A percentile compares a stretch with the other conserved stretches of the same genome.
These are phyloP conservation scores for Ajuga reptans DNA, from an alignment of 305 asterid genomes.

Conservation along the genomic window DNA sequence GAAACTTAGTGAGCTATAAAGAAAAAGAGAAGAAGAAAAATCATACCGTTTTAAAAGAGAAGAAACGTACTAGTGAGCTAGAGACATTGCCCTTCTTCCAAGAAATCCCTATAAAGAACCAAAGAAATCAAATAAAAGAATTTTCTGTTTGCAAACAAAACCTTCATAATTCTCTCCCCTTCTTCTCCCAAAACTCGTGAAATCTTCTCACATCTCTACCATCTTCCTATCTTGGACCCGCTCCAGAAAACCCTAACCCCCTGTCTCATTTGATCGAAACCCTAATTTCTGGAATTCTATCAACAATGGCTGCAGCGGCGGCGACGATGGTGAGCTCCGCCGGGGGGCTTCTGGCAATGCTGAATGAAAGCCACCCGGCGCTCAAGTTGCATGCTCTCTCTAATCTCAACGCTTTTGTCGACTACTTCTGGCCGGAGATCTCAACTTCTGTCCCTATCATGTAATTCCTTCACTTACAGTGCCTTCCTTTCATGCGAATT, in stretches of 20 bases:
- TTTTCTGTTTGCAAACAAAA: not conserved
- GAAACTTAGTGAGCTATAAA: too few relatives aligned
- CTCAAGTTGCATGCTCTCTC: conserved; percentile 86
- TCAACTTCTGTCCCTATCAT: conserved; percentile 74
- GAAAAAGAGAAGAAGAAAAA: too few relatives aligned
- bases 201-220: not conserved
- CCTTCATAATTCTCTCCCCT: not conserved
- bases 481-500: not conserved
- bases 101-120: conserved; percentile 16
- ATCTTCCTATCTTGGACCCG: not conserved
- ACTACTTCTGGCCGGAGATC: conserved; percentile 96
- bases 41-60: too few relatives aligned
- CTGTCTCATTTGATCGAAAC: conserved; percentile 20
- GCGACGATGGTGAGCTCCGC: conserved; percentile 85
- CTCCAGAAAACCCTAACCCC: conserved; percentile 2
- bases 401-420: conserved; percentile 78
- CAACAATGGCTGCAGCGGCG: conserved; percentile 51
- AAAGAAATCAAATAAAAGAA: not conserved
- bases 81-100: conserved; percentile 23
- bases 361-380: conserved; percentile 66
- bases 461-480: conserved; percentile 29
- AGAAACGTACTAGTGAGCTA: not conserved
- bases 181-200: not conserved
- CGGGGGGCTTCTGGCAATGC: conserved; percentile 83
- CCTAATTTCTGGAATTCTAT: not conserved